Conservation (phyloP, 108 stramenopile species). For the Skeletonema menzelii region DNA sequence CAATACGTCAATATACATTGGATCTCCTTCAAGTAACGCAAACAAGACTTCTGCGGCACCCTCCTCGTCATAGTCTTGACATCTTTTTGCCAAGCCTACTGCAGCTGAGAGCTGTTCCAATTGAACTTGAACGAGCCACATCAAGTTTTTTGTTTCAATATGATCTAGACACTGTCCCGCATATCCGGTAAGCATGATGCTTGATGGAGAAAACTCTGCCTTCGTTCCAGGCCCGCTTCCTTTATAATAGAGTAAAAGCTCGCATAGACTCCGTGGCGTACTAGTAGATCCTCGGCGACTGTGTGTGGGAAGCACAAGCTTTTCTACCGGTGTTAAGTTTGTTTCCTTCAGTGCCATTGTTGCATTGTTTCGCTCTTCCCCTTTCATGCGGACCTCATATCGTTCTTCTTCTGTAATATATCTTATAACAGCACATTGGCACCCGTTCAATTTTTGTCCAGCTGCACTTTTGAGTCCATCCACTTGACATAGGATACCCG, state of each 20-base stretch:
- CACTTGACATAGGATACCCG: not conserved
- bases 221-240: not conserved
- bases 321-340: not conserved
- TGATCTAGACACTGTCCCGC: conserved; percentile 2
- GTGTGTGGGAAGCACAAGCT: not conserved
- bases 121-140: conserved; percentile 2
- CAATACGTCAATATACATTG: conserved; percentile 6
- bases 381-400: not conserved
- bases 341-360: not conserved
- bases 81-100: not conserved
- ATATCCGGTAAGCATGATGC: conserved; percentile 7
- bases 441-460: not conserved
- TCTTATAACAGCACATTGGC: not conserved
- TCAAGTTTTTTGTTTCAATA: not conserved
- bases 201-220: not conserved
- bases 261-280: not conserved
- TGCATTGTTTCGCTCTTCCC: not conserved
- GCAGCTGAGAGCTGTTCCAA: not conserved
- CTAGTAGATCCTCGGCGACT: not conserved
- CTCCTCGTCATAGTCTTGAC: not conserved
- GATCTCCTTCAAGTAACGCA: conserved; percentile 2
- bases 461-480: not conserved
- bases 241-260: not conserved
- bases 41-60: conserved; percentile 3
- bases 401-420: not conserved